A percentile compares a stretch with the other conserved stretches of the same genome.
Evolutionary conservation across 2,329 filamentous ascomycete genomes (phyloP).

Genomic region (Curvularia verruculosa): DNA sequence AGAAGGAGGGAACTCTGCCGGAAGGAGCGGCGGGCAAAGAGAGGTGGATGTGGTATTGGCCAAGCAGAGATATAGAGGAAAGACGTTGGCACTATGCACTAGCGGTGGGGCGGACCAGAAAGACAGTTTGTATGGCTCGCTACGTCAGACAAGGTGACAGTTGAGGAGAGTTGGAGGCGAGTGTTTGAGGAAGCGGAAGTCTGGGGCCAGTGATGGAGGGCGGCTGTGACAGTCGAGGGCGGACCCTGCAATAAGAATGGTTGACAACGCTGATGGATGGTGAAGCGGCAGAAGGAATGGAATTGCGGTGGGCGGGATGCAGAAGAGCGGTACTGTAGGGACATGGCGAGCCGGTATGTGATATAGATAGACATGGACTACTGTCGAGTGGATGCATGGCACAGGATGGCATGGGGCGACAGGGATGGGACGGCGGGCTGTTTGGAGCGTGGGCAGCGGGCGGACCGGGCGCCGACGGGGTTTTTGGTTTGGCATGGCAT

Average conservation of each 20-base stretch:
- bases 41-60: slow-evolving; percentile 27
- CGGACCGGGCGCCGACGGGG: slow-evolving; percentile 14
- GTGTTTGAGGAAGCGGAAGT: slow-evolving; percentile 14
- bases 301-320: too few species aligned
- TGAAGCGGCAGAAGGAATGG: not conserved
- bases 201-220: not conserved
- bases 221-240: not conserved
- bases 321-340: not conserved
- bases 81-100: slow-evolving; percentile 30
- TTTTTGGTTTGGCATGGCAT: not conserved
- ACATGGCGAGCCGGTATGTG: slow-evolving; percentile 11
- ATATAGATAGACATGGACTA: slow-evolving; percentile 15
- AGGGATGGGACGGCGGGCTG: slow-evolving; percentile 9
- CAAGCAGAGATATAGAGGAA: slow-evolving; percentile 40
- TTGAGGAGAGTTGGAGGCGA: slow-evolving; percentile 10
- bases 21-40: slow-evolving; percentile 27
- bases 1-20: slow-evolving; percentile 23
- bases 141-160: slow-evolving; percentile 13
- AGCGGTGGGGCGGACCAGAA: slow-evolving; percentile 18
- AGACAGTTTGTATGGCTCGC: slow-evolving; percentile 12
- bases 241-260: not conserved
- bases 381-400: slow-evolving; percentile 4
- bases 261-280: not conserved
- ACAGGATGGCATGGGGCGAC: slow-evolving; percentile 19
- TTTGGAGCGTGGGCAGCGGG: slow-evolving; percentile 10